A percentile compares a stretch with the other conserved stretches of the same genome.
phyloP scores from a whole-genome alignment of 2,329 filamentous ascomycete genomes.

The Colletotrichum endophyticum region DNA sequence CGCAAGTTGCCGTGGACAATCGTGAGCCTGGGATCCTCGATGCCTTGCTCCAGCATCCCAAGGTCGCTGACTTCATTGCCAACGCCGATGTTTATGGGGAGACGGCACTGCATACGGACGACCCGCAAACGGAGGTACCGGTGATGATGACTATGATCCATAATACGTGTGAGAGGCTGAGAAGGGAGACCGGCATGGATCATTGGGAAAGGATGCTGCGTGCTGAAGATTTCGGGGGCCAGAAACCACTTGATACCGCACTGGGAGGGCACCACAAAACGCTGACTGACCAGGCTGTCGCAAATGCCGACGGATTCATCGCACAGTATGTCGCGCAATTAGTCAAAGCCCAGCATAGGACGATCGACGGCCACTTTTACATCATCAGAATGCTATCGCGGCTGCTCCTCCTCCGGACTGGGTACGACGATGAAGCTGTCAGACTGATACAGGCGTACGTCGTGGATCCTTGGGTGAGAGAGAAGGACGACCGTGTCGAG shows the following conservation, averaged over 20 bases:
- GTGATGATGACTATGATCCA: slow-evolving; percentile 5
- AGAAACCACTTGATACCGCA: slow-evolving; percentile 18
- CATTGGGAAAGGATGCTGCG: slow-evolving; percentile 20
- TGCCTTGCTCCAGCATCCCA: slow-evolving; percentile 19
- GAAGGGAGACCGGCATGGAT: slow-evolving; percentile 20
- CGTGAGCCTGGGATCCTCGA: slow-evolving; percentile 10
- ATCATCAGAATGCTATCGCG: neutral
- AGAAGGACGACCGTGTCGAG: neutral
- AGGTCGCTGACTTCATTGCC: slow-evolving; percentile 18
- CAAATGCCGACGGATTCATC: neutral
- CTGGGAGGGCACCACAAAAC: neutral
- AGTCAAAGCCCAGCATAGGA: neutral
- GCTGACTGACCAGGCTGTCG: neutral
- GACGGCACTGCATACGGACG: slow-evolving; percentile 8
- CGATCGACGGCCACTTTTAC: neutral
- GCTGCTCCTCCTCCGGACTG: neutral
- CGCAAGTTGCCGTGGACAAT: slow-evolving; percentile 4
- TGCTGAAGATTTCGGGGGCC: neutral
- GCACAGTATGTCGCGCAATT: neutral
- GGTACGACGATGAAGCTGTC: slow-evolving; percentile 3
- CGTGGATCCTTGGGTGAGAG: neutral
- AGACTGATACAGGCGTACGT: neutral
- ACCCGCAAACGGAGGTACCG: neutral
- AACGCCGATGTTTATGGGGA: slow-evolving; percentile 20
- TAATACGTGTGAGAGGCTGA: slow-evolving; percentile 15